Percentiles rank a stretch among this genome's conserved stretches.
Conservation (phyloP, 2,329 filamentous ascomycete genomes). For the Neonectria hederae region DNA sequence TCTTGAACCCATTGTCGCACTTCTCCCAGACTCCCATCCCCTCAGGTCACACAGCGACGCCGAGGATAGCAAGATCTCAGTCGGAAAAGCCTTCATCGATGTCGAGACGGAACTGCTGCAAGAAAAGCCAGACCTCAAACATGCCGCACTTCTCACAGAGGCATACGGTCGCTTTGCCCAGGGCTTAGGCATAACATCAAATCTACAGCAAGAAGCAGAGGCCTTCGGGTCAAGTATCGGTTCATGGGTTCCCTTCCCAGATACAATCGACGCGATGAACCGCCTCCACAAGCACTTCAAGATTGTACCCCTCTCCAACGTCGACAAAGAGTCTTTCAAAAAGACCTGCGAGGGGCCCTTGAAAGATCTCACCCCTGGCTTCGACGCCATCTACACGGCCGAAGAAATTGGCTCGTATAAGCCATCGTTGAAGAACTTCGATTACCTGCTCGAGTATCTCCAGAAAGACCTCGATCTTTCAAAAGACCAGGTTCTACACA, state of each 20-base stretch:
- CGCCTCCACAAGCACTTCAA: constrained; percentile 62
- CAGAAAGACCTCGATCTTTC: constrained; percentile 62
- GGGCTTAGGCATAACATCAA: constrained; percentile 11
- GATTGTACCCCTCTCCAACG: constrained; percentile 69
- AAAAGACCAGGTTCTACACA: constrained; percentile 67
- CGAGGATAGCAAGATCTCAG: constrained; percentile 35
- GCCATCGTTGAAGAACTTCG: constrained; percentile 71
- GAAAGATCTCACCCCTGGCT: constrained; percentile 51
- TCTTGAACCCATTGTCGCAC: constrained; percentile 59
- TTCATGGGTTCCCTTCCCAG: constrained; percentile 65
- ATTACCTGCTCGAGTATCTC: constrained; percentile 67
- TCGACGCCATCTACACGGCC: constrained; percentile 75
- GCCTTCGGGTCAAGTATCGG: constrained; percentile 57
- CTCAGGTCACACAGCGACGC: constrained; percentile 59
- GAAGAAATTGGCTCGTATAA: constrained; percentile 79
- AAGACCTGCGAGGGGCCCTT: constrained; percentile 50
- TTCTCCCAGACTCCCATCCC: constrained; percentile 51
- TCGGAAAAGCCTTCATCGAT: neutral
- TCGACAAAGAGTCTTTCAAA: constrained; percentile 54
- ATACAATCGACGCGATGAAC: constrained; percentile 64
- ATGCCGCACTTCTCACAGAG: neutral
- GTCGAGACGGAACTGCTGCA: neutral
- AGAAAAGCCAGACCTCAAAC: constrained; percentile 1
- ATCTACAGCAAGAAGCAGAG: neutral
- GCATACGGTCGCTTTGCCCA: constrained; percentile 34